Base-by-base conservation (phyloP, 108 stramenopile genomes). In the Nannochloropsis salina region DNA sequence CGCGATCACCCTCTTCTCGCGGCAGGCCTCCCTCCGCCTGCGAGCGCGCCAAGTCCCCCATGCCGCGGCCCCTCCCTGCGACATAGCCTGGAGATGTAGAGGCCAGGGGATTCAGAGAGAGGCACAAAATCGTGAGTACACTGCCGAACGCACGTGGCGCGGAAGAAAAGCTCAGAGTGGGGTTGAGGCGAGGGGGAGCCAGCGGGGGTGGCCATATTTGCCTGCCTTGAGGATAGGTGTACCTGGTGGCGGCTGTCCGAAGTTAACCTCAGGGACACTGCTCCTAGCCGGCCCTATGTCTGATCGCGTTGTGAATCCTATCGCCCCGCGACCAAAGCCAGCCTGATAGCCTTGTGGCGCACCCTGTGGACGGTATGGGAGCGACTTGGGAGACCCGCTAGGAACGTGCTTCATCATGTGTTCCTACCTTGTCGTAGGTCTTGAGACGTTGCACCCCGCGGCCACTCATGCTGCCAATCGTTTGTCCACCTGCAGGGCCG, bases 291-390 rank as follows among this genome's bases (percentile, higher is more conserved):
- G 92, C 8, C 98, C 98, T 74, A 98, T 94, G 88, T 99, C 98
- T 45, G 93, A 92, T 6, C 97, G 94, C 3, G 98, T 99, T 18
- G 97, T 97, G 92, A 99, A 99, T 9, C 97, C 98, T 41, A 96
- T 92, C 42, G 97, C 98, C 42, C 99, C 98, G 42, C 98, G 95
- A 9, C 98, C 99, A 9, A 96, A 90, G 43, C 99, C 98, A 41
- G 99, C 94, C 42, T 98, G 92, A 91, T 99, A 99, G 80, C 61
- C 61, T n/a, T 15, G 15, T n/a, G 61, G 61, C 61, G 61, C 61
- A n/a, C 61, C 61, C 61, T 74, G 61, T 74, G 61, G 61, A 74
- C n/a, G 47, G 47, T 51, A 2, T 74, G 61, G 61, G 20, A 31
- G 31, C 31, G 31, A 74, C n/a, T 15, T 74, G 15, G n/a, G 61